A percentile compares a stretch with the other conserved stretches of the same genome.
Conservation (phyloP, 371 early-diverging fungal genomes). For the Capillidium heterosporum region DNA sequence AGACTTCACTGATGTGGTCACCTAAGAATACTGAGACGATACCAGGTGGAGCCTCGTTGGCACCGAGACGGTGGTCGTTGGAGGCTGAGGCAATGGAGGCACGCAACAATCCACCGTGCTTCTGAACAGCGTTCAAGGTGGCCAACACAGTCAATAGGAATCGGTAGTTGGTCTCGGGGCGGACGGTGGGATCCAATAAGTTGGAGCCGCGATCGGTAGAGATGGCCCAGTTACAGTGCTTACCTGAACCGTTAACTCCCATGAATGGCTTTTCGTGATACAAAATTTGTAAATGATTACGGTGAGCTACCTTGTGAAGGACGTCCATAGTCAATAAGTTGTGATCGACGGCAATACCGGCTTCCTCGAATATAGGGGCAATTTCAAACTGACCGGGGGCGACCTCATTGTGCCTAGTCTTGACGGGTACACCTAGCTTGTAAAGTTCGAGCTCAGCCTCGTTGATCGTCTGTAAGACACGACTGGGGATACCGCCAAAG, state of each 20-base stretch:
- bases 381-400: constrained; percentile 95
- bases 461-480: constrained; percentile 76
- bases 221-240: constrained; percentile 98
- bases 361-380: constrained; percentile 94
- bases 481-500: constrained; percentile 91
- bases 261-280: constrained; percentile 98
- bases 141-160: constrained; percentile 89
- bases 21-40: constrained; percentile 94
- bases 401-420: constrained; percentile 98
- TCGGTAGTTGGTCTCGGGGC: constrained; percentile 88
- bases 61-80: constrained; percentile 96
- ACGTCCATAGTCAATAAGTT: constrained; percentile 95
- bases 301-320: constrained; percentile 89
- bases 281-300: constrained; percentile 87
- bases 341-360: constrained; percentile 94
- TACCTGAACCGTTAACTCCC: constrained; percentile 95
- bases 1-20: constrained; percentile 81
- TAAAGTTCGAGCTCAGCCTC: constrained; percentile 86
- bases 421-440: constrained; percentile 90
- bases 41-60: constrained; percentile 94
- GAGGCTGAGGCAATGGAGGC: constrained; percentile 79
- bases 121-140: constrained; percentile 71
- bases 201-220: constrained; percentile 91
- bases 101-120: constrained; percentile 76
- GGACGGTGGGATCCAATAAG: constrained; percentile 80